Evolutionary conservation across 2,329 filamentous ascomycete genomes (phyloP).

Genomic region (Penicillium decumbens): DNA sequence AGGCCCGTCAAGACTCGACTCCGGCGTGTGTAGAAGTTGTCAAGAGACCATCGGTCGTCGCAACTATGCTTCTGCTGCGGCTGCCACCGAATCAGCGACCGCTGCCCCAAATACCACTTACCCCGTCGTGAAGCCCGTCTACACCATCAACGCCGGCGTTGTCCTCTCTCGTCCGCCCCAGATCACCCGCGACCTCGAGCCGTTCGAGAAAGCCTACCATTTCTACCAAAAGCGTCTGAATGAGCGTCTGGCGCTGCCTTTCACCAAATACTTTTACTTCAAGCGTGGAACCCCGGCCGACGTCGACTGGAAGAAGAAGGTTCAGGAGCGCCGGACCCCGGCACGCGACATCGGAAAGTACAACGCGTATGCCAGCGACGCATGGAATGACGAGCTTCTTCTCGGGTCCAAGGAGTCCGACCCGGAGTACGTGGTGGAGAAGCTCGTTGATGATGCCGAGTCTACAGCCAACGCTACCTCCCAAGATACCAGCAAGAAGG

Average conservation of each 20-base stretch:
- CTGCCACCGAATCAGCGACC: constrained; percentile 36
- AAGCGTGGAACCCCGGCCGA: constrained; percentile 81
- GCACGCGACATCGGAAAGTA: constrained; percentile 83
- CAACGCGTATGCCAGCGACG: constrained; percentile 65
- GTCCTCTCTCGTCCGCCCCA: constrained; percentile 84
- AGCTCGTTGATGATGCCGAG: constrained; percentile 71
- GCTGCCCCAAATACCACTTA: constrained; percentile 29
- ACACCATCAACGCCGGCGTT: constrained; percentile 60
- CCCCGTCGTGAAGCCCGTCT: constrained; percentile 33
- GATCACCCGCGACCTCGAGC: constrained; percentile 74
- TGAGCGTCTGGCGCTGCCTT: constrained; percentile 82
- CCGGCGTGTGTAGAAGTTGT: constrained; percentile 43
- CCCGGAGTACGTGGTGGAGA: constrained; percentile 61
- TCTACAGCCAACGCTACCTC: constrained; percentile 38
- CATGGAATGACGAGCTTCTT: constrained; percentile 88
- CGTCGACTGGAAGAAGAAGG: constrained; percentile 85
- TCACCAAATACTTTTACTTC: constrained; percentile 90
- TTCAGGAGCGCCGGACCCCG: constrained; percentile 68
- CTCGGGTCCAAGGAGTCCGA: constrained; percentile 66
- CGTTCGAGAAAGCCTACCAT: constrained; percentile 89
- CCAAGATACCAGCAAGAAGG: constrained; percentile 49
- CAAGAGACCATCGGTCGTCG: constrained; percentile 40
- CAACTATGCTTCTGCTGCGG: constrained; percentile 40
- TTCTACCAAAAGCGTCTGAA: constrained; percentile 97
- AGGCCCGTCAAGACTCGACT: constrained; percentile 39